Evolutionary conservation across 1,284 basidiomycete species (phyloP), one percentile per base, ranked within the genome.

Genomic region (Tilletia setariae): DNA sequence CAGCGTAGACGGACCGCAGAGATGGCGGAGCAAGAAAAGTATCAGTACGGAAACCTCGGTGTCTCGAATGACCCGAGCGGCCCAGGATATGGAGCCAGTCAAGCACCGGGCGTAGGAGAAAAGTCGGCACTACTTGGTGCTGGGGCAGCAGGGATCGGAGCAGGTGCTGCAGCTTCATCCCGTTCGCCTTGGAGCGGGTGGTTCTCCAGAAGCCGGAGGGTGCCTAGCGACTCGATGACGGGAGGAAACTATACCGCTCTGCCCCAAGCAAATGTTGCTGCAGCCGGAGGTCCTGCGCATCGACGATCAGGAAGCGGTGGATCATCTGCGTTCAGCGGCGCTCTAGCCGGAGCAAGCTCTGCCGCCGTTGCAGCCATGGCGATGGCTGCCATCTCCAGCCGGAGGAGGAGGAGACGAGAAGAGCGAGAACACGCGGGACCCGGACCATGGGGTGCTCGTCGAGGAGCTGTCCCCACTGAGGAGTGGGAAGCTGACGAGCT

Each of bases 401-500:
- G 32, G 9, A 25, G 56, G 15, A 25, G 56, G 4, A 25, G 56
- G 4, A 25, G 56, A 32, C 56, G 56, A 2, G 56, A 61, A 30
- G 56, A 61, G n/a, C 8, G 56, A 13, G 30, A 35, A 32, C 30
- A 21, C 9, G 32, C 56, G 19, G 56, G 56, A 30, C 25, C 30
- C 9, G 56, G 56, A 6, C 30, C 56, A 19, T 61, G 32, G 25
- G 56, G 30, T 4, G 25, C 25, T 32, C 28, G 25, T 13, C 2
- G 32, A 32, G 56, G 56, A 19, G 56, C 25, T 32, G 25, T 61
- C 30, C 16, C 11, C 1, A 30, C 28, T 16, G 56, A 32, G 15
- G 56, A 61, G 30, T 61, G 56, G 56, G 56, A 61, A 32, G 56
- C 56, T 15, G 56, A 61, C 30, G 56, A 32, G 30, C 56, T 61